phyloP scores from a whole-genome alignment of 768 basidiomycete genomes.

The Termitomyces sp. region DNA sequence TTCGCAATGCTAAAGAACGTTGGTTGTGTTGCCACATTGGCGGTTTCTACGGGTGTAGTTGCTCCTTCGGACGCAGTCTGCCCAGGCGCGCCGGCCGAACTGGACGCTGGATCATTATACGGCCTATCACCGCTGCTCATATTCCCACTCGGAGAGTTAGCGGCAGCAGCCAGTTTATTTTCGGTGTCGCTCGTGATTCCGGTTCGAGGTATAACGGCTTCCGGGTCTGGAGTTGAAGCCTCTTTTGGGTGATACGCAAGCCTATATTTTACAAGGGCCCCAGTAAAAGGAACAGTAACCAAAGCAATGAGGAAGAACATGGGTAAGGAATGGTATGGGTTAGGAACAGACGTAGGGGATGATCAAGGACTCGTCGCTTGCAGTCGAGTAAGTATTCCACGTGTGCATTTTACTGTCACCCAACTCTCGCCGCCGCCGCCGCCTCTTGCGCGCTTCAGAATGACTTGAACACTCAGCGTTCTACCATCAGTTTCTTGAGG shows the following conservation, averaged over 20 bases:
- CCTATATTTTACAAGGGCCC: slow-evolving; percentile 19
- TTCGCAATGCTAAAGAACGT: slow-evolving; percentile 5
- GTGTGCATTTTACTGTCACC: too few relatives aligned
- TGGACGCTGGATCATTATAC: background rate
- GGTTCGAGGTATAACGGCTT: background rate
- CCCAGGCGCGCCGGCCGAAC: background rate
- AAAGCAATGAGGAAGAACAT: slow-evolving; percentile 2
- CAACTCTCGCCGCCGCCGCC: too few relatives aligned
- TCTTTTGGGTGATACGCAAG: slow-evolving; percentile 15
- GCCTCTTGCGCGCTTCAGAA: too few relatives aligned
- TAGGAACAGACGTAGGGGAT: background rate
- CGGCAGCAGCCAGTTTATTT: background rate
- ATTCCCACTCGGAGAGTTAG: background rate
- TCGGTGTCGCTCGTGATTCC: background rate
- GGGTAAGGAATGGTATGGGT: background rate
- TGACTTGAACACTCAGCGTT: too few relatives aligned
- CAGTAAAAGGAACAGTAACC: slow-evolving; percentile 16
- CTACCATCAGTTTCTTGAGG: too few relatives aligned
- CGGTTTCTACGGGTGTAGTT: background rate
- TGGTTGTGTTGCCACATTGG: slow-evolving; percentile 3
- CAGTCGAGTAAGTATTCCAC: too few relatives aligned
- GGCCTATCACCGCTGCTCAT: background rate
- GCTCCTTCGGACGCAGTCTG: background rate
- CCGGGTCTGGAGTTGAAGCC: background rate
- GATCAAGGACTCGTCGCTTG: too few relatives aligned